phyloP scores from a whole-genome alignment of 768 basidiomycete genomes.

The Boletales sp. region DNA sequence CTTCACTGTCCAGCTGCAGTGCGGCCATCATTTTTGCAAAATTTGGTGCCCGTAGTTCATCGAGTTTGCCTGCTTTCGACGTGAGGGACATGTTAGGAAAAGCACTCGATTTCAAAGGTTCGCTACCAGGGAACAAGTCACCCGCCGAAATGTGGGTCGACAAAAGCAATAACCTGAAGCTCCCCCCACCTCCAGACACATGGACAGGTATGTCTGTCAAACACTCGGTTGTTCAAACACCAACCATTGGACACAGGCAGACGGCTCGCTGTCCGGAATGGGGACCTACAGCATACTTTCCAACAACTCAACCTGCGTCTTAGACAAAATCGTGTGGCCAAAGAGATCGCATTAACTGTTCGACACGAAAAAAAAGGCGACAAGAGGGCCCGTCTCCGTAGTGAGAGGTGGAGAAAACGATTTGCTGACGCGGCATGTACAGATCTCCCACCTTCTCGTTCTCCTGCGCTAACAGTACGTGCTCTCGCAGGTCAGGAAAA shows the following conservation, averaged over 20 bases:
- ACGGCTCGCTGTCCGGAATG: constrained; percentile 44
- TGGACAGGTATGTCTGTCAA: constrained; percentile 44
- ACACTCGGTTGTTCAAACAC: background rate
- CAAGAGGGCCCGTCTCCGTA: constrained; percentile 69
- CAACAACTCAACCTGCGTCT: constrained; percentile 49
- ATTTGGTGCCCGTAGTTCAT: constrained; percentile 7
- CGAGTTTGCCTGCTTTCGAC: constrained; percentile 10
- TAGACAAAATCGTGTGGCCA: constrained; percentile 50
- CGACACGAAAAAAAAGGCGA: constrained; percentile 83
- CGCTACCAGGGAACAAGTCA: constrained; percentile 13
- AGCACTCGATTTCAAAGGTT: constrained; percentile 13
- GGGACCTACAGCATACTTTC: constrained; percentile 47
- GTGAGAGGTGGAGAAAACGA: constrained; percentile 73
- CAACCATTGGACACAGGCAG: constrained; percentile 47
- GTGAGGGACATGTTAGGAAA: constrained; percentile 13
- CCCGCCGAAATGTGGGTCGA: constrained; percentile 38
- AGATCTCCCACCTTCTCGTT: constrained; percentile 6
- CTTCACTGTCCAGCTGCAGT: background rate
- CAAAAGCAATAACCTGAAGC: constrained; percentile 16
- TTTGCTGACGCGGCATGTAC: constrained; percentile 73
- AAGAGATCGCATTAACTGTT: constrained; percentile 44
- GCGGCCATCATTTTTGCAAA: background rate
- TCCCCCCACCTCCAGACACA: constrained; percentile 42
- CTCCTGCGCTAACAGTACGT: constrained; percentile 11
- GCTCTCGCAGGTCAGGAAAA: constrained; percentile 68